Base-by-base conservation (phyloP, 768 basidiomycete species). In the Dioszegia hungarica region DNA sequence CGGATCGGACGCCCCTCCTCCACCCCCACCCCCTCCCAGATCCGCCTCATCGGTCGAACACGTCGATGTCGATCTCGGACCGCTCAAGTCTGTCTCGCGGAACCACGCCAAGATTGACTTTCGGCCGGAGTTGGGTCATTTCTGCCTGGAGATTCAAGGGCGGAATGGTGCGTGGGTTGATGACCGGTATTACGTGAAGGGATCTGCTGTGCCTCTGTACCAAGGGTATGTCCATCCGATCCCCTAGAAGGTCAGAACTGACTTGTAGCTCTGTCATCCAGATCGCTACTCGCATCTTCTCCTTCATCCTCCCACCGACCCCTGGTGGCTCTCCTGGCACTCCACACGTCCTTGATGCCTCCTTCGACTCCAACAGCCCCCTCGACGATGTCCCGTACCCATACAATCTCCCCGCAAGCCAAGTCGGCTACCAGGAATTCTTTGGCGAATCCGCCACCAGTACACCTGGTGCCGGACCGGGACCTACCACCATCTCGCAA, bases 81-180 rank as follows among this genome's bases (percentile, higher is more conserved):
- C 90, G 3, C 82, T 97, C 45, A 97, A 97, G 83, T 93, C 90
- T 61, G 92, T 99, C 51, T 97, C 93, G n/a, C 84, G 95, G 22
- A 81, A 95, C 17, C 95, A 99, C 73, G 95, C 95, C 31, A 86
- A 85, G 80, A 92, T 98, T 66, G 90, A 89, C 75, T 75, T 67
- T 47, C 57, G 62, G 3, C 43, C 65, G 20, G 73, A 74, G 50
- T 38, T 68, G 17, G 67, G 68, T 34, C 72, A 74, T 46, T 75
- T 75, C 54, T 75, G 71, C 47, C 82, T 99, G 33, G 85, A 85
- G 58, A 93, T 99, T 34, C 82, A 90, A 34, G 95, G 95, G n/a
- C 81, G 95, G 57, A 98, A 99, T 68, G 95, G 95, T 12, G 92
- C 92, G 17, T 97, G 93, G 88, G 91, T 99, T 4, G 92, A 98